These are phyloP conservation scores for Neopestalotiopsis rosae DNA, from an alignment of 2,329 filamentous ascomycete genomes.

Conservation along the genomic window DNA sequence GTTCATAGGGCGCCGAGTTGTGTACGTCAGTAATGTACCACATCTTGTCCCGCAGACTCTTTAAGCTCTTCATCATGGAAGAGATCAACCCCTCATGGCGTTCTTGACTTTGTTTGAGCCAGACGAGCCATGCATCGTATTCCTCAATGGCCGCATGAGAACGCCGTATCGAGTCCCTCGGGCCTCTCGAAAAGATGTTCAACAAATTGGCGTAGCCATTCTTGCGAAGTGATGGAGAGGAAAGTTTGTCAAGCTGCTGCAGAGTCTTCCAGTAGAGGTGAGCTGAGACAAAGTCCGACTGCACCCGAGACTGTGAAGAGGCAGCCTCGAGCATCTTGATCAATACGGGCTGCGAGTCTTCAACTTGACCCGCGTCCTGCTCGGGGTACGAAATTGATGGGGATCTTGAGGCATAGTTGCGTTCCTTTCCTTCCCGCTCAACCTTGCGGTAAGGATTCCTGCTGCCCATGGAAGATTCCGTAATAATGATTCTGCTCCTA, in stretches of 20 bases:
- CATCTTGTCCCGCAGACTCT: constrained; percentile 90
- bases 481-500: constrained; percentile 62
- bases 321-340: constrained; percentile 79
- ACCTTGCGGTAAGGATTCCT: constrained; percentile 61
- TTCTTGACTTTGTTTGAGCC: constrained; percentile 82
- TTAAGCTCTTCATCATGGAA: constrained; percentile 74
- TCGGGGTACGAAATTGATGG: constrained; percentile 30
- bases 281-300: constrained; percentile 82
- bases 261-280: constrained; percentile 87
- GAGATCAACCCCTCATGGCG: constrained; percentile 77
- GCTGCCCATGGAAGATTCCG: constrained; percentile 57
- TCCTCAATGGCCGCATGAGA: constrained; percentile 77
- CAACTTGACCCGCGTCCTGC: constrained; percentile 40
- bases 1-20: constrained; percentile 86
- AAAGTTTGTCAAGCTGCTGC: constrained; percentile 71
- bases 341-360: constrained; percentile 57
- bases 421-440: constrained; percentile 31
- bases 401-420: constrained; percentile 33
- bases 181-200: constrained; percentile 75
- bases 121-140: constrained; percentile 82
- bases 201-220: constrained; percentile 75
- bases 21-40: constrained; percentile 97
- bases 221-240: constrained; percentile 64
- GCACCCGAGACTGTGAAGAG: constrained; percentile 75
- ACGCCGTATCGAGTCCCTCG: constrained; percentile 70